These are phyloP conservation scores for Sporothrix protearum DNA, from an alignment of 2,329 filamentous ascomycete genomes.

Conservation along the genomic window DNA sequence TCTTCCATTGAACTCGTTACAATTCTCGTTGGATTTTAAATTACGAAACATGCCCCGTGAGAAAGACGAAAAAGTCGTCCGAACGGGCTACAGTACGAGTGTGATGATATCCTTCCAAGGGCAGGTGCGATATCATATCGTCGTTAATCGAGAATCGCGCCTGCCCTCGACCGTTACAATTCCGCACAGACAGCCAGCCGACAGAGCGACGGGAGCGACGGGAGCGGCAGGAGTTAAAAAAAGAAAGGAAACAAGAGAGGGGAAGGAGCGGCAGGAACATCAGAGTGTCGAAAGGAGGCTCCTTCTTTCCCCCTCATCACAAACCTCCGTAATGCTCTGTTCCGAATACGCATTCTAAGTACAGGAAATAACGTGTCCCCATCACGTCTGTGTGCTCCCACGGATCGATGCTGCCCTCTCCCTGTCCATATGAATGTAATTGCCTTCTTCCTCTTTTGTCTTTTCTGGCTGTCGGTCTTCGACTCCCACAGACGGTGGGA, in stretches of 20 bases:
- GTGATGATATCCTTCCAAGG: not conserved
- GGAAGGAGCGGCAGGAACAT: not conserved
- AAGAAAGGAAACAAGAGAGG: not conserved
- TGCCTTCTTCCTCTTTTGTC: not conserved
- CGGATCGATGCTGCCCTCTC: slow-evolving; percentile 2
- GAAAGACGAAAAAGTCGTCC: slow-evolving; percentile 1
- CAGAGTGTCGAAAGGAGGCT: not conserved
- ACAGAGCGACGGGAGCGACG: not conserved
- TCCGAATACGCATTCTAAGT: too few relatives aligned
- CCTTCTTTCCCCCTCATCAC: not conserved
- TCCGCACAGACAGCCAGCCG: not conserved
- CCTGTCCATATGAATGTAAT: not conserved
- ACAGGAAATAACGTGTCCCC: not conserved
- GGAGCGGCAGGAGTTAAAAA: too few relatives aligned
- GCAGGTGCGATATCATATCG: not conserved
- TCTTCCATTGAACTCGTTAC: too few relatives aligned
- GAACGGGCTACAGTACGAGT: not conserved
- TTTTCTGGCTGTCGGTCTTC: not conserved
- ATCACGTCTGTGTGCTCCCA: not conserved
- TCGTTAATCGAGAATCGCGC: not conserved
- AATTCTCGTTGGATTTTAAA: not conserved
- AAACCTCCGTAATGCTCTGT: not conserved
- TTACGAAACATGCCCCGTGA: not conserved
- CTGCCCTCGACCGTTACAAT: not conserved
- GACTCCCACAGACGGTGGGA: not conserved